A percentile compares a stretch with the other conserved stretches of the same genome.
phyloP scores from a whole-genome alignment of 2,329 filamentous ascomycete species.

The Cryphonectria parasitica region DNA sequence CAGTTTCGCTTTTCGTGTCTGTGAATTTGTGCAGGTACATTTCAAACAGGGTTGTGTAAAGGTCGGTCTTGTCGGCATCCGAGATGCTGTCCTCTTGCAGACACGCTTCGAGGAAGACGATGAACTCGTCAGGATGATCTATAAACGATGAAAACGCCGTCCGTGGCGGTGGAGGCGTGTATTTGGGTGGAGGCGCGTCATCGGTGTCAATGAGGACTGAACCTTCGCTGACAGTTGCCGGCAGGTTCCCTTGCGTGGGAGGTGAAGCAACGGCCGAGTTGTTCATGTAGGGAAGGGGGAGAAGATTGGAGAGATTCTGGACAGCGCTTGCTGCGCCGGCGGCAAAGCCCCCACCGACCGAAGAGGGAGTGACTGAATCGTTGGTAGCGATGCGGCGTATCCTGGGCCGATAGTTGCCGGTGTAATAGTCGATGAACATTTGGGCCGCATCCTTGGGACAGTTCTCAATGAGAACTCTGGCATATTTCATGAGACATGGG shows the following conservation, averaged over 20 bases:
- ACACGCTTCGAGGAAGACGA: slow-evolving; percentile 88
- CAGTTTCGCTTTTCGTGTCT: slow-evolving; percentile 66
- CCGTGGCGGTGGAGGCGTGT: slow-evolving; percentile 79
- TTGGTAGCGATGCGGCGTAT: slow-evolving; percentile 54
- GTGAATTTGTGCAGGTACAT: slow-evolving; percentile 95
- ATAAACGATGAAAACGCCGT: slow-evolving; percentile 96
- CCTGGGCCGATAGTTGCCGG: slow-evolving; percentile 77
- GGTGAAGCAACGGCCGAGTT: slow-evolving; percentile 60
- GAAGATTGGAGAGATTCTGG: slow-evolving; percentile 81
- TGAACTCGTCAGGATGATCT: slow-evolving; percentile 89
- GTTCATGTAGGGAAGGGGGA: slow-evolving; percentile 86
- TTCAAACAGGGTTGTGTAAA: slow-evolving; percentile 95
- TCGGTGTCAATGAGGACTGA: slow-evolving; percentile 56
- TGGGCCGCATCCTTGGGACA: slow-evolving; percentile 81
- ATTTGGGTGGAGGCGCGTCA: slow-evolving; percentile 56
- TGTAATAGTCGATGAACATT: slow-evolving; percentile 94
- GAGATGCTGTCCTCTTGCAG: slow-evolving; percentile 72
- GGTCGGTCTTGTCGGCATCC: slow-evolving; percentile 76
- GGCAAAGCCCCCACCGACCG: slow-evolving; percentile 49
- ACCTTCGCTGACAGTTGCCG: slow-evolving; percentile 57
- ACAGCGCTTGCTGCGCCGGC: slow-evolving; percentile 73
- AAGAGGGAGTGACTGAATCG: slow-evolving; percentile 41
- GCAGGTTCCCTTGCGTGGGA: slow-evolving; percentile 52
- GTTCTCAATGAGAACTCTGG: slow-evolving; percentile 85
- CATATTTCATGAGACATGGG: slow-evolving; percentile 91